A percentile compares a stretch with the other conserved stretches of the same genome.
Evolutionary conservation across 1,284 basidiomycete genomes (phyloP).

Genomic region (Coniferiporia weirii): DNA sequence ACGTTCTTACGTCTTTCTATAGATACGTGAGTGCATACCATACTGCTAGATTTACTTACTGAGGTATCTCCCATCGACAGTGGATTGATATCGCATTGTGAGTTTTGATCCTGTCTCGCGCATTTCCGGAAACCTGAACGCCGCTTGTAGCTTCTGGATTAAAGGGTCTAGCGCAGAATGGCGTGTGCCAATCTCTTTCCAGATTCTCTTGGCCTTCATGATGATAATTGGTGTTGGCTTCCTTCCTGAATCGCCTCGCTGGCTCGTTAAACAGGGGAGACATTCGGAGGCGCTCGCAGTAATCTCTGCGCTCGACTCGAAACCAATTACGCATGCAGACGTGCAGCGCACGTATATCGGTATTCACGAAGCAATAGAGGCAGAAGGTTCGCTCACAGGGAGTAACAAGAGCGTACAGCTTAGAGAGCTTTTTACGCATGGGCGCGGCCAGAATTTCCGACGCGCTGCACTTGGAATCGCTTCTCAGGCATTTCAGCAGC

Average conservation of each 20-base stretch:
- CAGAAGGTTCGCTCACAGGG: constrained; percentile 27
- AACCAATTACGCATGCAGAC: constrained; percentile 43
- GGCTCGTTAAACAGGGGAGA: constrained; percentile 59
- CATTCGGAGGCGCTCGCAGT: constrained; percentile 59
- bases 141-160: constrained; percentile 41
- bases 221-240: constrained; percentile 54
- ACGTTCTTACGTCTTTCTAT: constrained; percentile 28
- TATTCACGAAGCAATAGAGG: constrained; percentile 46
- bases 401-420: constrained; percentile 30
- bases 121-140: not conserved
- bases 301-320: constrained; percentile 57
- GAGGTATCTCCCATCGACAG: too few species aligned
- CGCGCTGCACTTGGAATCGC: constrained; percentile 53
- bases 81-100: constrained; percentile 38
- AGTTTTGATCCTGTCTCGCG: constrained; percentile 20
- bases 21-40: constrained; percentile 38
- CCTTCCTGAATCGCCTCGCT: constrained; percentile 69
- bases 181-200: constrained; percentile 66
- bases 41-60: too few species aligned
- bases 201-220: constrained; percentile 56
- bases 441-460: constrained; percentile 60
- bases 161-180: constrained; percentile 55
- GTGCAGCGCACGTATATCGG: constrained; percentile 52
- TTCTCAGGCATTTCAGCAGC: constrained; percentile 69
- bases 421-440: constrained; percentile 52